Base-by-base conservation (phyloP, 805 yeast species). In the Metschnikowia sp. region DNA sequence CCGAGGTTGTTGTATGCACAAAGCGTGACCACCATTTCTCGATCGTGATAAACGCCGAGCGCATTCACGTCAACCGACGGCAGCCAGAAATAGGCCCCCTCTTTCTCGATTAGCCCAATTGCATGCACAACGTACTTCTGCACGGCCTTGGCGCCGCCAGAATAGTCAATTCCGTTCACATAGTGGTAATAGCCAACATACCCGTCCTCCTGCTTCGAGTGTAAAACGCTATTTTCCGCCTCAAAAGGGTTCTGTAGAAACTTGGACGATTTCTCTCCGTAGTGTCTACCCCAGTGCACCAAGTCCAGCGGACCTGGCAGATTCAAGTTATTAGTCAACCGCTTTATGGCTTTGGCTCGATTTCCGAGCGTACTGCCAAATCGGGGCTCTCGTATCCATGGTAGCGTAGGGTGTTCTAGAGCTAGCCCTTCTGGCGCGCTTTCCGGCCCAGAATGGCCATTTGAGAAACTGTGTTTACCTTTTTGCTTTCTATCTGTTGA, bases 1-100 rank as follows among this genome's bases (percentile, higher is more conserved):
- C 82, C 70, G 58, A 94, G 88, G 15, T 84, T 75, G 64, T 94
- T 91, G 69, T 82, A 88, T 12, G 83, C 66, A 63, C 89, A 84
- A 53, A 75, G 82, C 0, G 88, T 82, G 19, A 77, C 77, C 41
- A 62, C 61, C 39, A 77, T 50, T 56, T 66, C 52, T 47, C 59
- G 13, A 60, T 57, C 31, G 62, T 60, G 32, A 37, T 42, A 39
- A 4, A 36, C 31, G 32, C 55, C 53, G 8, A 41, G 42, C 19
- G 44, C 18, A 9, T 18, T 10, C 9, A 37, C 42, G 28, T 42
- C 51, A 10, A 43, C 45, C 29, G 15, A 35, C 5, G 53, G 52
- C 34, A 43, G 48, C 54, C 64, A 58, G 34, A 43, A 48, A 49
- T 58, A 60, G 15, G 48, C 58, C 31, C 45, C 49, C 15, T 53